Evolutionary conservation across 495 filamentous ascomycete genomes (phyloP).

Genomic region (Lophium mytilinum): DNA sequence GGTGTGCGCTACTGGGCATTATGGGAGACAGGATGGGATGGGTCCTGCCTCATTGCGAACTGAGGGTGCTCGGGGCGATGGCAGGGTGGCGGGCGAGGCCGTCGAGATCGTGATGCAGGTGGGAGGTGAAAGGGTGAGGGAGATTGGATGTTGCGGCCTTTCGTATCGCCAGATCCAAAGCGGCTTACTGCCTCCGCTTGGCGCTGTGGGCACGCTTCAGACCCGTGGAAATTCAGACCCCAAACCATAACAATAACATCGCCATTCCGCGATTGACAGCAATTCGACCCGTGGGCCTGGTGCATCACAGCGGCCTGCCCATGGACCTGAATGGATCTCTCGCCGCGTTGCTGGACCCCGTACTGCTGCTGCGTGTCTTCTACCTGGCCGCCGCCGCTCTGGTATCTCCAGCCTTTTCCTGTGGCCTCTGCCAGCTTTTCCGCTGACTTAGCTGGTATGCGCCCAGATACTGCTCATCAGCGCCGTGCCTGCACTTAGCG

Average conservation of each 20-base stretch:
- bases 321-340: background rate
- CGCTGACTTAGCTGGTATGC: constrained; percentile 16
- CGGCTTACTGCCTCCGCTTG: no score
- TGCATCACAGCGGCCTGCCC: background rate
- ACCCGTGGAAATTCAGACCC: no score
- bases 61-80: background rate
- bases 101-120: background rate
- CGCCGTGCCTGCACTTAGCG: constrained; percentile 42
- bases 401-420: constrained; percentile 29
- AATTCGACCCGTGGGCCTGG: background rate
- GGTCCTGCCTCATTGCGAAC: constrained; percentile 23
- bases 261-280: no score
- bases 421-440: no score
- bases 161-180: background rate
- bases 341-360: background rate
- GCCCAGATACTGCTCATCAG: constrained; percentile 48
- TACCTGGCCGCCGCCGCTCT: constrained; percentile 37
- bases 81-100: background rate
- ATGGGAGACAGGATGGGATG: constrained; percentile 20
- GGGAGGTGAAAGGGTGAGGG: background rate
- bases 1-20: constrained; percentile 23
- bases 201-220: no score
- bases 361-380: constrained; percentile 17
- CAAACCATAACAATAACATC: no score
- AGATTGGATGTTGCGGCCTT: background rate